Evolutionary conservation across 2,329 filamentous ascomycete genomes (phyloP).

Genomic region (Aspergillus sp.): DNA sequence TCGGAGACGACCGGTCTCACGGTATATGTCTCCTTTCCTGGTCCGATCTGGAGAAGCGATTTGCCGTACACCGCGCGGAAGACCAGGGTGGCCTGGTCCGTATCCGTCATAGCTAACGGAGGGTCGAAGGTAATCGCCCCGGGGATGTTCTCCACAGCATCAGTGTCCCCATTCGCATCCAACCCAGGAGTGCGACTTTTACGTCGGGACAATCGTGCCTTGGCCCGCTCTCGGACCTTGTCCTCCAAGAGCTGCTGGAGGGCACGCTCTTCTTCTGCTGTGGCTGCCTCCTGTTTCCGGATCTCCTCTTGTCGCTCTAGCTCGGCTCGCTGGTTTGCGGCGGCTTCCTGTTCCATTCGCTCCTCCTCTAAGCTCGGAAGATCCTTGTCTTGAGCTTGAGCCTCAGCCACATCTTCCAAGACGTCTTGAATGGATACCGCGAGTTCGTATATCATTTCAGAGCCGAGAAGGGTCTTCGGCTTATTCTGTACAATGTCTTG

Average conservation of each 20-base stretch:
- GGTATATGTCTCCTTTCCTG: conserved; percentile 64
- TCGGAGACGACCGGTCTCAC: conserved; percentile 67
- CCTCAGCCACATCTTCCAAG: conserved; percentile 81
- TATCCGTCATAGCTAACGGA: conserved; percentile 59
- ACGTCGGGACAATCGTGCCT: conserved; percentile 39
- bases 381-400: conserved; percentile 71
- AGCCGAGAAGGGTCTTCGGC: conserved; percentile 64
- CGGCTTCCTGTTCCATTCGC: conserved; percentile 77
- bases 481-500: conserved; percentile 68
- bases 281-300: conserved; percentile 44
- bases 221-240: conserved; percentile 42
- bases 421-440: conserved; percentile 65
- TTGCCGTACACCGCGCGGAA: conserved; percentile 74
- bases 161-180: conserved; percentile 31
- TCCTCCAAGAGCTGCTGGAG: conserved; percentile 43
- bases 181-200: conserved; percentile 41
- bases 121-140: conserved; percentile 46
- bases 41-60: conserved; percentile 64
- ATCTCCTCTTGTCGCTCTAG: conserved; percentile 53
- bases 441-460: conserved; percentile 67
- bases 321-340: conserved; percentile 58
- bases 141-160: conserved; percentile 36
- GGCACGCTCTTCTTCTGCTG: conserved; percentile 43
- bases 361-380: conserved; percentile 88
- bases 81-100: conserved; percentile 61